Evolutionary conservation across 1,284 basidiomycete genomes (phyloP), one percentile per base, ranked within the genome.

Genomic region (Cryptococcus sp.): DNA sequence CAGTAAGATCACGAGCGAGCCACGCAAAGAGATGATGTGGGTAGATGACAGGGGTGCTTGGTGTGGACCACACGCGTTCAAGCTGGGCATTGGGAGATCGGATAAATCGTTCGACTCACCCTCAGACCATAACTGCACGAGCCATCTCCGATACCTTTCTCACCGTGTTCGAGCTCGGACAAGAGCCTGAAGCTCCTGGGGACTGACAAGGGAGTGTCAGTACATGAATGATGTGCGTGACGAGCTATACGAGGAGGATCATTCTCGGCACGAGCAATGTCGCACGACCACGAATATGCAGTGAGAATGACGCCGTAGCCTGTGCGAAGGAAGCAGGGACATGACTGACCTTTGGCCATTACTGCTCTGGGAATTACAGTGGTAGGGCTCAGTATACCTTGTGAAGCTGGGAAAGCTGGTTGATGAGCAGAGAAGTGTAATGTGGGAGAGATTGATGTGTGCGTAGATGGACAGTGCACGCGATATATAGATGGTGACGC

Each of bases 81-180:
- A 19, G 42, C 22, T 17, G 15, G 42, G 42, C 10, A 17, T 19
- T 45, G 10, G 7, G 42, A 17, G 17, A 47, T 23, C 16, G 46
- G 16, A 23, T 23, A 10, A 43, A 10, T 11, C 15, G 48, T 5
- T 16, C 22, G 22, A 64, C 73, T 57, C 64, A 79, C 78, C 79
- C 91, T 90, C 58, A 96, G 82, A 57, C 94, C 94, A 71, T 98
- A 98, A 35, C 91, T 94, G 82, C 93, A 96, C 40, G 89, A 92
- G 59, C 94, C 95, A 81, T 98, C 95, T 64, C 95, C 95, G 74
- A 99, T 93, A 50, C 96, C 95, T 80, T 99, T 99, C 83, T 99
- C 95, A 70, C 96, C 95, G 81, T 98, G 98, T 81, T 99, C 95
- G 67, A 99, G 89, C 83, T 99, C 94, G 79, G 97, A 93, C 50